Evolutionary conservation across 805 yeast species (phyloP), one percentile per base, ranked within the genome.

Genomic region (Cyberlindnera xylosilytica): DNA sequence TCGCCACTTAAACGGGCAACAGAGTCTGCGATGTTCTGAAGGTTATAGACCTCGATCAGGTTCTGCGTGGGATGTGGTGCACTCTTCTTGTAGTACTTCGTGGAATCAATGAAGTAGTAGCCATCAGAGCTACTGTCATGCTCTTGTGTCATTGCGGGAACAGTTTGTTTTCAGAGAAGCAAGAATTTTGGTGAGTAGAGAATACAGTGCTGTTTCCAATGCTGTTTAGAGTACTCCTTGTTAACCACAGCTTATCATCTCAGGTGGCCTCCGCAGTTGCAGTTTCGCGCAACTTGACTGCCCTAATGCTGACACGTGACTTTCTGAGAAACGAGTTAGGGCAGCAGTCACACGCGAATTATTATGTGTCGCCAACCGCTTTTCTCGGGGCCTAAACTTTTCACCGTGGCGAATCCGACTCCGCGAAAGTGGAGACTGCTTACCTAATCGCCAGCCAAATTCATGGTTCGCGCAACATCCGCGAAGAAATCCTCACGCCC

Each of bases 1-100:
- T 84, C 95, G 2, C 88, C 82, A 55, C 87, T 89, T 10, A 83
- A 74, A 57, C 99, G 75, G 1, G 97, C 96, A 33, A 93, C 83
- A 4, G 95, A 81, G 41, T 76, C 71, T 1, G 96, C 86, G 12
- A 90, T 66, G 2, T 72, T 74, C 30, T 76, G 74, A 31, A 93
- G 64, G 2, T 81, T 81, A 54, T 88, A 93, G 13, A 84, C 62
- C 20, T 76, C 66, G 17, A 89, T 73, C 39, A 93, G 69, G 62
- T 90, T 86, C 41, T 80, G 76, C 40, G 80, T 57, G 1, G 93
- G 89, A n/a, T 87, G 76, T 5, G 95, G 93, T 28, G 63, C 65
- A 4, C 81, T 67, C 13, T 74, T 66, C 13, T 43, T 31, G 36
- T 56, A 57, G 15, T 18, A 33, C 36, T 51, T 47, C 1, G 58